Evolutionary conservation across 352 stramenopile genomes (phyloP).

Genomic region (Pythium apleroticum): DNA sequence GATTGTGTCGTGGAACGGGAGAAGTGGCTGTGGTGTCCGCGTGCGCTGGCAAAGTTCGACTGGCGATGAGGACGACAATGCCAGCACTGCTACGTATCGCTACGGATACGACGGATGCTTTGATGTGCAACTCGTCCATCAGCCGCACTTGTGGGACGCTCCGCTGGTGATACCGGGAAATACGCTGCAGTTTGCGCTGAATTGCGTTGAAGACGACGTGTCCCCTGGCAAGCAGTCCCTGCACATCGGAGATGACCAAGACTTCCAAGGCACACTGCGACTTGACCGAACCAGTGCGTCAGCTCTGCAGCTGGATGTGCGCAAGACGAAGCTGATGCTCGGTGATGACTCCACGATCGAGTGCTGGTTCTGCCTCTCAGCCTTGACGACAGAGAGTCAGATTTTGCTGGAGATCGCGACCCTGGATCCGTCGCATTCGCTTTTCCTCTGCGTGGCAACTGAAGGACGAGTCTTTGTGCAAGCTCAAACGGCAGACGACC

Average conservation of each 20-base stretch:
- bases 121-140: constrained; percentile 48
- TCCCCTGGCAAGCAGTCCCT: neutral
- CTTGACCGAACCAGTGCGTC: constrained; percentile 11
- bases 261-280: constrained; percentile 38
- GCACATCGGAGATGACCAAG: constrained; percentile 24
- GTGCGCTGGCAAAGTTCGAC: constrained; percentile 40
- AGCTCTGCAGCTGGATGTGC: constrained; percentile 15
- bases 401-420: constrained; percentile 15
- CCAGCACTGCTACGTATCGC: constrained; percentile 47
- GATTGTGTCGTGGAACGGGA: constrained; percentile 47
- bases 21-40: constrained; percentile 53
- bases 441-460: neutral
- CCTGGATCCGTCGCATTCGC: constrained; percentile 11
- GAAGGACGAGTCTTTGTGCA: neutral
- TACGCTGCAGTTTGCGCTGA: constrained; percentile 37
- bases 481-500: neutral
- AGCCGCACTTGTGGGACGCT: constrained; percentile 19
- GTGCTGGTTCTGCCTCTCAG: constrained; percentile 40
- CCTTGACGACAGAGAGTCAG: constrained; percentile 20
- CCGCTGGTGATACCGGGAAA: constrained; percentile 54
- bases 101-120: constrained; percentile 59
- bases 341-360: constrained; percentile 52
- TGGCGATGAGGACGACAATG: neutral
- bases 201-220: constrained; percentile 13
- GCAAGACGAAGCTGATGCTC: constrained; percentile 22